Conservation (phyloP, 177 flowering plant species). For the Vitis hybrid region DNA sequence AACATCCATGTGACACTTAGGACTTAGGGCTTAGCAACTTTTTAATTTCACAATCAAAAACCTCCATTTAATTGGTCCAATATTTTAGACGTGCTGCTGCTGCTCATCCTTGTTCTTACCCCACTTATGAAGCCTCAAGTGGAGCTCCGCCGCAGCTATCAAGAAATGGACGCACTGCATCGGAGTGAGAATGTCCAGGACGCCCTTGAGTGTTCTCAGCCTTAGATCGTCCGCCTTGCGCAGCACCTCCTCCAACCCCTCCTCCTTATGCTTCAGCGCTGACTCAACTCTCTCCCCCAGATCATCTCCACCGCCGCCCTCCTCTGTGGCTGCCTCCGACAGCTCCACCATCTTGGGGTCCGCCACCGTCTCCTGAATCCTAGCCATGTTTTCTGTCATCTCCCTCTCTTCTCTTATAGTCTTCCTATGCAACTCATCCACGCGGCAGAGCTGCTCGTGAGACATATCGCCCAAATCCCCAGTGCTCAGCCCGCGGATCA, state of each 20-base stretch:
- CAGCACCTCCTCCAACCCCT: constrained; percentile 32
- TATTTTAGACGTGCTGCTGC: too few relatives aligned
- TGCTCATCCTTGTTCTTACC: constrained; percentile 36
- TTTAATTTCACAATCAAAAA: too few relatives aligned
- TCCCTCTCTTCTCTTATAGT: constrained; percentile 33
- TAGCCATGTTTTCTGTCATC: constrained; percentile 37
- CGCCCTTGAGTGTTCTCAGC: constrained; percentile 44
- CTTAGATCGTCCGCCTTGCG: constrained; percentile 53
- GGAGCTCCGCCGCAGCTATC: constrained; percentile 71
- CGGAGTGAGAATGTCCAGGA: constrained; percentile 39
- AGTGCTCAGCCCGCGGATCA: constrained; percentile 20
- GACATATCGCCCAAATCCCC: constrained; percentile 36
- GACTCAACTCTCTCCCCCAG: constrained; percentile 28
- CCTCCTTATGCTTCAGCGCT: constrained; percentile 29
- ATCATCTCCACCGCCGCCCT: background rate
- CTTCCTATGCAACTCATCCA: constrained; percentile 32
- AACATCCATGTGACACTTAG: too few relatives aligned
- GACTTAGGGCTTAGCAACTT: too few relatives aligned
- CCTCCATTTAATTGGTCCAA: too few relatives aligned
- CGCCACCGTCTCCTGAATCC: constrained; percentile 37
- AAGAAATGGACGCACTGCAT: constrained; percentile 61
- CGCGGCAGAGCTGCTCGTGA: constrained; percentile 17
- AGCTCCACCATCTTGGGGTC: constrained; percentile 42
- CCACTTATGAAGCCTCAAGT: constrained; percentile 67
- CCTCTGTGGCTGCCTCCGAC: constrained; percentile 13